Percentiles rank a stretch among this genome's conserved stretches.
Evolutionary conservation across 2,329 filamentous ascomycete genomes (phyloP).

Genomic region (Aspergillus neoniger): DNA sequence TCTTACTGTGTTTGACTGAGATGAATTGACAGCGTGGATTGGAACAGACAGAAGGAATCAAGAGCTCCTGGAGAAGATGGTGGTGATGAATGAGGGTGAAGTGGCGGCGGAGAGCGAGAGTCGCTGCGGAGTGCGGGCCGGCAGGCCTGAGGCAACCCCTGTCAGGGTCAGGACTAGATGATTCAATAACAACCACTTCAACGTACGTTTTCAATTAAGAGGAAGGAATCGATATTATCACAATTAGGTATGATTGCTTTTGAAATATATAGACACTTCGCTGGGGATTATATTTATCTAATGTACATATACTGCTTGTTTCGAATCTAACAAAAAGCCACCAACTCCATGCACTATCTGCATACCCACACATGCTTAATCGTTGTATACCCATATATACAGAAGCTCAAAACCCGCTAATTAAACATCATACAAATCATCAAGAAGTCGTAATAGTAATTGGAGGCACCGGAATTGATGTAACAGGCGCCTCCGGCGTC

Average conservation of each 20-base stretch:
- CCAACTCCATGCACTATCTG: not conserved
- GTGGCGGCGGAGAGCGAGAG: not conserved
- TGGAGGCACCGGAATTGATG: conserved; percentile 36
- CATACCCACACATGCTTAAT: not conserved
- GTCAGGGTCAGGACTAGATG: no score
- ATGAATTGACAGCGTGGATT: not conserved
- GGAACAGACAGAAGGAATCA: not conserved
- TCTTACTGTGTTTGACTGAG: not conserved
- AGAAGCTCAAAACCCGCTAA: not conserved
- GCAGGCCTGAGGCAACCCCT: conserved; percentile 12
- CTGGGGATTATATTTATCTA: not conserved
- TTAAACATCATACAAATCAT: conserved; percentile 10
- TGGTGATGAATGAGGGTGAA: not conserved
- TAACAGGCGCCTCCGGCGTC: conserved; percentile 23
- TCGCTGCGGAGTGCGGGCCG: not conserved
- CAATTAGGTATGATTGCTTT: no score
- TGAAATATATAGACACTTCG: no score
- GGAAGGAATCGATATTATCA: no score
- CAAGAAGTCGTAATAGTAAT: conserved; percentile 43
- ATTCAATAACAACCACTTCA: no score
- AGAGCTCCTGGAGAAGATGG: not conserved
- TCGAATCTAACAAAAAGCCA: not conserved
- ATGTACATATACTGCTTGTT: not conserved
- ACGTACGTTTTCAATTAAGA: no score
- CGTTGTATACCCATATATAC: conserved; percentile 2